Evolutionary conservation across 1,284 basidiomycete genomes (phyloP), one percentile per base, ranked within the genome.

Genomic region (Ustilago curta): DNA sequence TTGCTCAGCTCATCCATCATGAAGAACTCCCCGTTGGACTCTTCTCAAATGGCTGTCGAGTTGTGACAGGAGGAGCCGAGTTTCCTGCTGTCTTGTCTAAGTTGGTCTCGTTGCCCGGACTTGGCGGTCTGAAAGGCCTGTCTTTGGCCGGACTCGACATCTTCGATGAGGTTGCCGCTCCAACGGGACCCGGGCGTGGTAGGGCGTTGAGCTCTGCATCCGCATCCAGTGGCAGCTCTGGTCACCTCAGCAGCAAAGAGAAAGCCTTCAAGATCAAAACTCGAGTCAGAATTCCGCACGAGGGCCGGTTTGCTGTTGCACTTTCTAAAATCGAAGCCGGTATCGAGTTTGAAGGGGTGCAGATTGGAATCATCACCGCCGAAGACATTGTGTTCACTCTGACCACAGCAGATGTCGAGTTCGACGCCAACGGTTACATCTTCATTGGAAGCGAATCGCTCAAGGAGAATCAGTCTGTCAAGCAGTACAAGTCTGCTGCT

Each of bases 51-150:
- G 52, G 54, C 14, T 68, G 74, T 37, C 44, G 57, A 9, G 60
- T 78, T 25, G 32, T 67, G 9, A 70, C 79, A 1, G 79, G 79
- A 7, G 79, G 78, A 8, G 68, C 76, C n/a, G 61, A 78, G 16
- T 81, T 80, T 29, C 37, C 56, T 1, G 56, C 79, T 7, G 57
- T 58, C 7, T 39, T 81, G 21, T 48, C 63, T 42, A 81, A 81
- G 62, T 45, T 59, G 14, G 61, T 81, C 60, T n/a, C 29, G 1
- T 23, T 81, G n/a, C 59, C 61, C 1, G 78, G 78, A 14, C 54
- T 81, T 1, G 76, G 76, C n/a, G 78, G 78, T 37, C 59, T 81
- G 16, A 53, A 45, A 12, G 70, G 66, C 5, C 32, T 81, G n/a
- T 43, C 43, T 4, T 52, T 80, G n/a, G 53, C 70, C 0, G 55